A percentile compares a stretch with the other conserved stretches of the same genome.
phyloP scores from a whole-genome alignment of 2,329 filamentous ascomycete genomes.

The Neofusicoccum laricinum region DNA sequence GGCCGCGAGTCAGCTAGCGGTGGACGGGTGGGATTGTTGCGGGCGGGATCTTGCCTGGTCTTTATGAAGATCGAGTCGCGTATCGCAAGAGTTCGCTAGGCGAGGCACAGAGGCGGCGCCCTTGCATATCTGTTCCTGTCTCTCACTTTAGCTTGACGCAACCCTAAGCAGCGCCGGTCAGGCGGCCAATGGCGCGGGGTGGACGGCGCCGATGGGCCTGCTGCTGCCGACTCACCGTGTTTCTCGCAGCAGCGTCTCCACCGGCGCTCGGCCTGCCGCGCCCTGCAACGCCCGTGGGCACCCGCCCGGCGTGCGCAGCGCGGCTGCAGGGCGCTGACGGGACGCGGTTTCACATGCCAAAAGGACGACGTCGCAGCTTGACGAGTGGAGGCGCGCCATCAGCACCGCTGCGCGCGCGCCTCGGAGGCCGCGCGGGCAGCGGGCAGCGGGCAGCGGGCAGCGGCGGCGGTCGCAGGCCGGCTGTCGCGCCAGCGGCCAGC shows the following conservation, averaged over 20 bases:
- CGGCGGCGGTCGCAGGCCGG: too few species aligned
- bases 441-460: too few species aligned
- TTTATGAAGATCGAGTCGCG: slow-evolving; percentile 11
- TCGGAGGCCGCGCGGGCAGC: not conserved
- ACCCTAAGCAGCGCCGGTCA: not conserved
- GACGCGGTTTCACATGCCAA: slow-evolving; percentile 12
- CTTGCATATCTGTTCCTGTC: slow-evolving; percentile 17
- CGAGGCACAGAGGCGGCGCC: slow-evolving; percentile 8
- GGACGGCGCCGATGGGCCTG: not conserved
- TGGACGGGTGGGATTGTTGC: not conserved
- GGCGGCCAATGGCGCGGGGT: slow-evolving; percentile 1
- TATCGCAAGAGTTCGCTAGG: slow-evolving; percentile 8
- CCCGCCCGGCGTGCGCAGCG: not conserved
- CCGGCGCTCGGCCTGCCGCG: slow-evolving; percentile 5
- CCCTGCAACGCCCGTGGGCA: slow-evolving; percentile 2
- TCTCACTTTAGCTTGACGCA: not conserved
- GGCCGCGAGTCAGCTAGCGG: not conserved
- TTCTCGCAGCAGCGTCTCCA: slow-evolving; percentile 1
- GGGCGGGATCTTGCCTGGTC: not conserved
- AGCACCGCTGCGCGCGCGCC: not conserved
- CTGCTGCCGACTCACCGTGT: not conserved
- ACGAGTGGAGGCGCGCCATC: not conserved
- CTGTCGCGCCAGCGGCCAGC: not conserved
- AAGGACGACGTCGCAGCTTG: not conserved
- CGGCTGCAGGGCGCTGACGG: slow-evolving; percentile 3